Evolutionary conservation across 2,329 filamentous ascomycete genomes (phyloP).

Genomic region (Penicillium brasilianum): DNA sequence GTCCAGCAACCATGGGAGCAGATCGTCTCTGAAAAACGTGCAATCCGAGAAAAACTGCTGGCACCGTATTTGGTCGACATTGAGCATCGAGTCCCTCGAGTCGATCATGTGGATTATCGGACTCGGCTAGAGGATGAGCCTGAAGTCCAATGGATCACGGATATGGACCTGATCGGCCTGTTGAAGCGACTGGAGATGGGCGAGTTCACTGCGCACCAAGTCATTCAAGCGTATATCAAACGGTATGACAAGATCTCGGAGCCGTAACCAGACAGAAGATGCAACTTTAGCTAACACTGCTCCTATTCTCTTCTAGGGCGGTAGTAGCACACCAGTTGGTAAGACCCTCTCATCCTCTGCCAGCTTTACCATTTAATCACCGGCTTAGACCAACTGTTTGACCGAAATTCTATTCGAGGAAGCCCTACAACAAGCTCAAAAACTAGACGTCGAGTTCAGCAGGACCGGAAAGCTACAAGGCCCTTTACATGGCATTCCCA

Average conservation of each 20-base stretch:
- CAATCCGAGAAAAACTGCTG: conserved; percentile 33
- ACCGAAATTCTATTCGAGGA: conserved; percentile 45
- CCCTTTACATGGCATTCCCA: conserved; percentile 59
- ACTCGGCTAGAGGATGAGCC: conserved; percentile 31
- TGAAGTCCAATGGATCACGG: conserved; percentile 35
- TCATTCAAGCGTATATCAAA: conserved; percentile 39
- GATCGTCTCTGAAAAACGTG: conserved; percentile 36
- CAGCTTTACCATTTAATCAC: neutral
- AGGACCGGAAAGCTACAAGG: conserved; percentile 51
- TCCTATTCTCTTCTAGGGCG: conserved; percentile 19
- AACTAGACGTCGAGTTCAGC: conserved; percentile 36
- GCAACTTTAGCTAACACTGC: neutral
- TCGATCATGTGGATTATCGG: conserved; percentile 32
- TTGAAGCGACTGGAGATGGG: conserved; percentile 28
- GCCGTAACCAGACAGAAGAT: neutral
- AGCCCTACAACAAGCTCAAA: conserved; percentile 38
- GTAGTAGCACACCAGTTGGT: conserved; percentile 39
- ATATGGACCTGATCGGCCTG: conserved; percentile 35
- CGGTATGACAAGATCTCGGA: conserved; percentile 30
- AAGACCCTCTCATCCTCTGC: neutral
- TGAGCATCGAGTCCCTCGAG: conserved; percentile 30
- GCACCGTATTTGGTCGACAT: conserved; percentile 36
- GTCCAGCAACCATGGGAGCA: conserved; percentile 37
- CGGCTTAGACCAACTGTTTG: conserved; percentile 42
- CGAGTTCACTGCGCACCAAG: conserved; percentile 37